These are phyloP conservation scores for Osmanthus fragrans DNA, from an alignment of 257 asterid species.

Conservation along the genomic window DNA sequence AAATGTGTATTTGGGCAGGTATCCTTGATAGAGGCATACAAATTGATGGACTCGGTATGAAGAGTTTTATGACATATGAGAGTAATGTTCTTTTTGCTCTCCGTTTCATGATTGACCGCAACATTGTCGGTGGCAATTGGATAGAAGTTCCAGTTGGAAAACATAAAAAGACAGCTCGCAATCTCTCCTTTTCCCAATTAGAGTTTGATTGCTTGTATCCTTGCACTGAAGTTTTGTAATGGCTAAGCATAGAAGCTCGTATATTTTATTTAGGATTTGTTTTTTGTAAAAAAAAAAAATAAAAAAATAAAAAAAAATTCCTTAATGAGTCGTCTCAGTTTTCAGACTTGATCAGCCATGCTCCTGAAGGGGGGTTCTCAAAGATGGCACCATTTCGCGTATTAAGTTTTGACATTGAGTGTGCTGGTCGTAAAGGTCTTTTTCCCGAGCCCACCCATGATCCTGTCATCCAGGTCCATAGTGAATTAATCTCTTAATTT, in stretches of 20 bases:
- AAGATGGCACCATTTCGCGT: constrained; percentile 99
- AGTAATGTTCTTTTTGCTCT: constrained; percentile 96
- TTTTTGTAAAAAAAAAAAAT: no score
- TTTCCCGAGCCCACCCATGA: constrained; percentile 98
- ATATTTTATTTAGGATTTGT: constrained; percentile 4
- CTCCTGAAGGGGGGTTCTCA: constrained; percentile 90
- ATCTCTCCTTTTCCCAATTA: constrained; percentile 72
- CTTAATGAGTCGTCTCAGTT: constrained; percentile 57
- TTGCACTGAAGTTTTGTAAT: constrained; percentile 16
- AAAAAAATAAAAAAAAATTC: background rate
- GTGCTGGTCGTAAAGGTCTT: constrained; percentile 98
- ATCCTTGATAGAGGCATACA: constrained; percentile 93
- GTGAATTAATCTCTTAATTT: constrained; percentile 2
- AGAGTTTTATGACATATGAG: constrained; percentile 86
- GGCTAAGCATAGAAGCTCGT: constrained; percentile 1
- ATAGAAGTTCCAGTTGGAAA: constrained; percentile 83
- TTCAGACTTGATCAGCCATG: constrained; percentile 86
- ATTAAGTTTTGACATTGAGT: constrained; percentile 96
- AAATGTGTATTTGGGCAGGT: constrained; percentile 51
- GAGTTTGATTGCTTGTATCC: constrained; percentile 99
- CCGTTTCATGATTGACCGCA: constrained; percentile 97
- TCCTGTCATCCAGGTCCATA: constrained; percentile 93
- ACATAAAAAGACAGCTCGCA: constrained; percentile 59
- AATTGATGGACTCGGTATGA: constrained; percentile 88
- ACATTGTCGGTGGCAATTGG: constrained; percentile 97